Evolutionary conservation across 495 filamentous ascomycete species (phyloP).

Genomic region (Gamarada debralockiae): DNA sequence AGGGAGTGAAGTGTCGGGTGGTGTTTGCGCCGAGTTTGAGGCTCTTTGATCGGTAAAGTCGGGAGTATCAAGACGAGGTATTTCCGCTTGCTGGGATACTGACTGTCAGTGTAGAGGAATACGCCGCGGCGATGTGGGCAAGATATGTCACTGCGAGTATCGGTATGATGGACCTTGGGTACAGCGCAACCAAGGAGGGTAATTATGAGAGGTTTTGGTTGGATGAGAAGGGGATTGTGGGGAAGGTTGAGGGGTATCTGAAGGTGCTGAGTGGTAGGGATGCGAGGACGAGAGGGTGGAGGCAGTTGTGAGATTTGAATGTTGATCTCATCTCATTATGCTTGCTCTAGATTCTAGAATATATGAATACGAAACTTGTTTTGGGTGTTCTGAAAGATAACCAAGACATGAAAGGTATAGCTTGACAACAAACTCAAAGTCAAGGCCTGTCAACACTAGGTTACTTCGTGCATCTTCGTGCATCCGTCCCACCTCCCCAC

Average conservation of each 20-base stretch:
- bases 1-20: slow-evolving; percentile 40
- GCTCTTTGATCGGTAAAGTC: slow-evolving; percentile 21
- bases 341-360: too few relatives aligned
- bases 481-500: too few relatives aligned
- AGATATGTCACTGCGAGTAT: slow-evolving; percentile 23
- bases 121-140: slow-evolving; percentile 24
- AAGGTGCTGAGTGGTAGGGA: slow-evolving; percentile 28
- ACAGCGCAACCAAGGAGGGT: slow-evolving; percentile 23
- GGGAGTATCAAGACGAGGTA: slow-evolving; percentile 15
- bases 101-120: slow-evolving; percentile 26
- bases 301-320: too few relatives aligned
- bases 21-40: slow-evolving; percentile 51
- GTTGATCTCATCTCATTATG: too few relatives aligned
- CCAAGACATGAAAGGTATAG: too few relatives aligned
- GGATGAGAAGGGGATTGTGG: slow-evolving; percentile 32
- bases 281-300: slow-evolving; percentile 13
- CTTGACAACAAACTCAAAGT: too few relatives aligned
- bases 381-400: too few relatives aligned
- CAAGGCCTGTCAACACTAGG: too few relatives aligned
- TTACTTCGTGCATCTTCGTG: too few relatives aligned
- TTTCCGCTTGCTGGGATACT: slow-evolving; percentile 24
- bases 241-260: slow-evolving; percentile 31
- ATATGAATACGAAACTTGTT: too few relatives aligned
- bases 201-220: slow-evolving; percentile 26
- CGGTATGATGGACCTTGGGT: slow-evolving; percentile 21